Conservation (phyloP, 164 flowering plant genomes). For the Chloranthus sessilifolius region DNA sequence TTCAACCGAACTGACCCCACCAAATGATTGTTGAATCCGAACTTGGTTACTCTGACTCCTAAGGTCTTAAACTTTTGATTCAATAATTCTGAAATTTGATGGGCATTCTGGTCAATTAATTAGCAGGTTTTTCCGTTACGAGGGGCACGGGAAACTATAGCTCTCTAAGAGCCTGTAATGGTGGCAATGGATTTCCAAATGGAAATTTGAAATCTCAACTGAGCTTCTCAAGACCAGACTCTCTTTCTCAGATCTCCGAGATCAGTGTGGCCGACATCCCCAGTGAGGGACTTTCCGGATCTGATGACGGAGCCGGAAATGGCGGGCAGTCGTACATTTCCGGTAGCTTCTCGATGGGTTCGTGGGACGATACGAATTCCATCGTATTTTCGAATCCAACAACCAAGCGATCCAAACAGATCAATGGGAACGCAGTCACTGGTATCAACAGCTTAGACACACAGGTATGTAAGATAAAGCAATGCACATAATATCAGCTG, state of each 20-base stretch:
- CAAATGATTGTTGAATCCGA: no score
- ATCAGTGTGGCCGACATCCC: slow-evolving; percentile 16
- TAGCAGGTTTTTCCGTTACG: slow-evolving; percentile 44
- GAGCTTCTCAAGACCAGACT: slow-evolving; percentile 75
- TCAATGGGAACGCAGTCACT: slow-evolving; percentile 28
- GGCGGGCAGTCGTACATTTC: slow-evolving; percentile 33
- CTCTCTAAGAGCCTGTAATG: slow-evolving; percentile 26
- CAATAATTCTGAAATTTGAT: neutral
- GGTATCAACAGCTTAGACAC: slow-evolving; percentile 37
- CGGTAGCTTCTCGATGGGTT: slow-evolving; percentile 35
- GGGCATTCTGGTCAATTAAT: no score
- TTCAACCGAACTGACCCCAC: no score
- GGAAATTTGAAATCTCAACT: slow-evolving; percentile 55
- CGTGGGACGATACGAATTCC: slow-evolving; percentile 57
- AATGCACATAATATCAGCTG: no score
- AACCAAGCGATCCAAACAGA: slow-evolving; percentile 35
- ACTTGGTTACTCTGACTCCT: no score
- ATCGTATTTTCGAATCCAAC: slow-evolving; percentile 49
- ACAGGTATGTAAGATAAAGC: slow-evolving; percentile 40
- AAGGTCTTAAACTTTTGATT: neutral
- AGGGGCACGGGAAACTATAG: slow-evolving; percentile 34
- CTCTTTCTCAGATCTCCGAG: slow-evolving; percentile 69
- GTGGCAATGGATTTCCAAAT: slow-evolving; percentile 31
- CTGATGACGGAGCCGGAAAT: slow-evolving; percentile 28
- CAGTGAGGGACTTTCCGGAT: slow-evolving; percentile 34